These are phyloP conservation scores for Salix viminalis DNA, from an alignment of 345 rosid genomes.

Conservation along the genomic window DNA sequence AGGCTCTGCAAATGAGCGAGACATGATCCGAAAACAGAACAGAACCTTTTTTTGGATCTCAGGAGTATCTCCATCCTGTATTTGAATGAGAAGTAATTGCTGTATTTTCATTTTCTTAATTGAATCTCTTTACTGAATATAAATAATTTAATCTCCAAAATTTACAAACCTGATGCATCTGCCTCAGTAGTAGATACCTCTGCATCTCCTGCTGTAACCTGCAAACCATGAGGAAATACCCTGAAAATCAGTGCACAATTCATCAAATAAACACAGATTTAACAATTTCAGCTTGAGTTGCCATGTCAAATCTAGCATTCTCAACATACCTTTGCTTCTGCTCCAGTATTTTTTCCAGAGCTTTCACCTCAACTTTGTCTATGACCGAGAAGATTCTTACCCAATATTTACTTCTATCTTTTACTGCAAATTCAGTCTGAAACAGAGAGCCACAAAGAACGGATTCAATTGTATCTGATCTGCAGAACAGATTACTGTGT, in stretches of 20 bases:
- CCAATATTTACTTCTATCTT: conserved; percentile 70
- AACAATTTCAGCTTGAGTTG: conserved; percentile 16
- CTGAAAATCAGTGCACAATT: conserved; percentile 34
- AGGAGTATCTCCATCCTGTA: conserved; percentile 74
- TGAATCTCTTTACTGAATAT: conserved; percentile 5
- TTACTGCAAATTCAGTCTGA: conserved; percentile 56
- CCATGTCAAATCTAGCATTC: conserved; percentile 21
- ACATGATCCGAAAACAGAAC: conserved; percentile 79
- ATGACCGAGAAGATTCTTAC: conserved; percentile 68
- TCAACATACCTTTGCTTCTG: conserved; percentile 78
- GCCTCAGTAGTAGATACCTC: conserved; percentile 75
- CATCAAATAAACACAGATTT: conserved; percentile 22
- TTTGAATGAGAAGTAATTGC: conserved; percentile 23
- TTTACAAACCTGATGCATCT: conserved; percentile 67
- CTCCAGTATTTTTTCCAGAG: conserved; percentile 86
- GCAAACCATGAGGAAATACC: conserved; percentile 44
- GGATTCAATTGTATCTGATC: conserved; percentile 82
- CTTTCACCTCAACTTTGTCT: conserved; percentile 82
- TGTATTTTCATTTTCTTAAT: conserved; percentile 5
- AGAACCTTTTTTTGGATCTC: conserved; percentile 76
- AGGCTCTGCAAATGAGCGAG: conserved; percentile 86
- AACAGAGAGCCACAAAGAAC: conserved; percentile 63
- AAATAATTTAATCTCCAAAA: conserved; percentile 11
- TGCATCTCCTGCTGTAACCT: conserved; percentile 99
- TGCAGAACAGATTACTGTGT: conserved; percentile 44